Percentiles rank a stretch among this genome's conserved stretches.
Evolutionary conservation across 2,329 filamentous ascomycete species (phyloP).

Genomic region (Aspergillus pseudoterreus): DNA sequence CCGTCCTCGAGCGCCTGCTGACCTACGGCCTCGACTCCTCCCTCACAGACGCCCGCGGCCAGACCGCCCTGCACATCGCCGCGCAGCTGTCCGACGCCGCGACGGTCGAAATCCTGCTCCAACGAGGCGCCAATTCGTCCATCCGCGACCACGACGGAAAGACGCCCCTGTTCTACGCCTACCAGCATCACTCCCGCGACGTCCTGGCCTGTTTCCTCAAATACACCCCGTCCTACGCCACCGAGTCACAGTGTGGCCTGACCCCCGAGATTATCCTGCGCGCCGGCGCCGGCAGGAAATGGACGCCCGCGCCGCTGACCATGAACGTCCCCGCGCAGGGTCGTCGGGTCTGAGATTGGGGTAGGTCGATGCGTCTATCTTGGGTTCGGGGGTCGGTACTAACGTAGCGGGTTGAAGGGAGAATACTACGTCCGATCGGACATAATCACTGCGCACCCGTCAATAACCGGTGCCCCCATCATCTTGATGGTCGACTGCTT

Average conservation of each 20-base stretch:
- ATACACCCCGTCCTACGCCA: not conserved
- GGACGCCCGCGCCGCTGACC: not conserved
- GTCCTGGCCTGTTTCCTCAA: slow-evolving; percentile 4
- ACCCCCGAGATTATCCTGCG: slow-evolving; percentile 6
- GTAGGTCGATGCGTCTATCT: too few relatives aligned
- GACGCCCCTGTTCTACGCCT: slow-evolving; percentile 9
- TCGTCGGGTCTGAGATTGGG: too few relatives aligned
- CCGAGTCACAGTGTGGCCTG: slow-evolving; percentile 1
- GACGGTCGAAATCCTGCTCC: slow-evolving; percentile 2
- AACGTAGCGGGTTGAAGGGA: too few relatives aligned
- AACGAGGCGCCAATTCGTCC: not conserved
- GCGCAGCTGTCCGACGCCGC: slow-evolving; percentile 3
- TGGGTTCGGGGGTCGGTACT: too few relatives aligned
- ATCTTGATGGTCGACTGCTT: too few relatives aligned
- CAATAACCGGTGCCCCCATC: too few relatives aligned
- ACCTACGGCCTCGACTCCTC: not conserved
- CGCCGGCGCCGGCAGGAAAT: not conserved
- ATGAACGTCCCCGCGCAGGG: not conserved
- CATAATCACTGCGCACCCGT: too few relatives aligned
- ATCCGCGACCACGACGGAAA: slow-evolving; percentile 5
- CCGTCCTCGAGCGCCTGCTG: slow-evolving; percentile 1
- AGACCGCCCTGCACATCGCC: slow-evolving; percentile 7
- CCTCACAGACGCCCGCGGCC: slow-evolving; percentile 3
- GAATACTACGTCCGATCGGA: too few relatives aligned
- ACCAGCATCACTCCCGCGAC: slow-evolving; percentile 1